These are phyloP conservation scores for Articulospora tetracladia DNA, from an alignment of 495 filamentous ascomycete genomes.

Conservation along the genomic window DNA sequence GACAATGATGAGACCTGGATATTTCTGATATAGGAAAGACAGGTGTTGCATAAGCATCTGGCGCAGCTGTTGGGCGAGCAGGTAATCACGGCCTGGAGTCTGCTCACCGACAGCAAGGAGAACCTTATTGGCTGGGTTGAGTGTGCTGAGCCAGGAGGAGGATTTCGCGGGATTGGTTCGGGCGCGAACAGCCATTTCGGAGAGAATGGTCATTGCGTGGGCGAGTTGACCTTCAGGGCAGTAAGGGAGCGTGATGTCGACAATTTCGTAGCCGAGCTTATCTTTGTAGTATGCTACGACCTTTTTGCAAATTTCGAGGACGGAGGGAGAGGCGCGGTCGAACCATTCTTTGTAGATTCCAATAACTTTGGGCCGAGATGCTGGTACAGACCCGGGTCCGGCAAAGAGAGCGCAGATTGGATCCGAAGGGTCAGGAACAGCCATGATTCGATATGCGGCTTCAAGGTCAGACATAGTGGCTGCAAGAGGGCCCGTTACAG, in stretches of 20 bases:
- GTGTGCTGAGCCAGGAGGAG: slow-evolving; percentile 36
- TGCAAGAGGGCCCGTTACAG: slow-evolving; percentile 74
- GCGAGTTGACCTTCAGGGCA: slow-evolving; percentile 71
- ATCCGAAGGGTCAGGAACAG: slow-evolving; percentile 57
- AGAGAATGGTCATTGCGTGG: slow-evolving; percentile 77
- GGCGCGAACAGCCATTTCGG: slow-evolving; percentile 51
- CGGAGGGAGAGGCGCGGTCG: slow-evolving; percentile 57
- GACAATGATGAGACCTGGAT: slow-evolving; percentile 77
- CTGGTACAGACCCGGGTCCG: slow-evolving; percentile 27
- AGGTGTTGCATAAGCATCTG: slow-evolving; percentile 81
- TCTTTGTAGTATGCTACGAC: slow-evolving; percentile 59
- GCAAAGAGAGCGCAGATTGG: slow-evolving; percentile 23
- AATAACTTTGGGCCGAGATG: slow-evolving; percentile 39
- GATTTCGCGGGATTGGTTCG: slow-evolving; percentile 22
- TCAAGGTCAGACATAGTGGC: slow-evolving; percentile 77
- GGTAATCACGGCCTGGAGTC: slow-evolving; percentile 65
- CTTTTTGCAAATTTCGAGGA: slow-evolving; percentile 54
- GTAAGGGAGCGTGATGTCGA: slow-evolving; percentile 74
- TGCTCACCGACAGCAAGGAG: slow-evolving; percentile 59
- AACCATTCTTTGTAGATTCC: slow-evolving; percentile 79
- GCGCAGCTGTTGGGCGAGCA: slow-evolving; percentile 71
- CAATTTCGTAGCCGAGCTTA: slow-evolving; percentile 56
- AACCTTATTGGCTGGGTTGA: slow-evolving; percentile 73
- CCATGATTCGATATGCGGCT: slow-evolving; percentile 73
- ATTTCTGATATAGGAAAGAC: slow-evolving; percentile 59